Conservation (phyloP, 345 rosid genomes). For the Syzygium aromaticum region DNA sequence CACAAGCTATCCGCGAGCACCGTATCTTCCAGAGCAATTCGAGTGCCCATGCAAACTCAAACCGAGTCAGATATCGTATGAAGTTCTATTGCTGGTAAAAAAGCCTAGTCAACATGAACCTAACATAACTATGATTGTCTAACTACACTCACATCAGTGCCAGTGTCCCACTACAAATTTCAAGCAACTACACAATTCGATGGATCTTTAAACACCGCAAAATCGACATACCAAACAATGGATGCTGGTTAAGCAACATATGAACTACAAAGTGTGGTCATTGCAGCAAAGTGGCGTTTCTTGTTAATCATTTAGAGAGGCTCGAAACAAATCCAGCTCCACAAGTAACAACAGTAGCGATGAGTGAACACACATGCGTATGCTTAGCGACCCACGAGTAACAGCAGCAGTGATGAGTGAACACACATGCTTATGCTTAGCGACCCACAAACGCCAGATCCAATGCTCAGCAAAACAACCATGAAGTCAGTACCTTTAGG, state of each 20-base stretch:
- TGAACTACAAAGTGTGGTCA: not conserved
- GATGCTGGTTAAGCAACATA: not conserved
- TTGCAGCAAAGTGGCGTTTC: not conserved
- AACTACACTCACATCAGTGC: not conserved
- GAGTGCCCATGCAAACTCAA: not conserved
- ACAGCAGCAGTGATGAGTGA: too few relatives aligned
- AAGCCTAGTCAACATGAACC: not conserved
- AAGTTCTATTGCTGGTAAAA: not conserved
- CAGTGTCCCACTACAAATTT: not conserved
- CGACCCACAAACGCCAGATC: not conserved
- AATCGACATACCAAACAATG: not conserved
- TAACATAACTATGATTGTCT: not conserved
- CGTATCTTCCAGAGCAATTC: not conserved
- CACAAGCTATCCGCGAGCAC: not conserved
- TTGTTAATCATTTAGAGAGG: not conserved
- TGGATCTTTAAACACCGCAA: not conserved
- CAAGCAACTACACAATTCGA: not conserved
- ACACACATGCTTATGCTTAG: not conserved
- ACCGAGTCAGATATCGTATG: not conserved
- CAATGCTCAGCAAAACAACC: not conserved
- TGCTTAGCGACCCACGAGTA: not conserved
- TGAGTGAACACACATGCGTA: not conserved
- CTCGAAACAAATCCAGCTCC: not conserved
- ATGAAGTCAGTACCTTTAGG: conserved; percentile 15
- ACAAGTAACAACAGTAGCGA: not conserved